phyloP scores from a whole-genome alignment of 768 basidiomycete species.

The Naganishia vishniacii region DNA sequence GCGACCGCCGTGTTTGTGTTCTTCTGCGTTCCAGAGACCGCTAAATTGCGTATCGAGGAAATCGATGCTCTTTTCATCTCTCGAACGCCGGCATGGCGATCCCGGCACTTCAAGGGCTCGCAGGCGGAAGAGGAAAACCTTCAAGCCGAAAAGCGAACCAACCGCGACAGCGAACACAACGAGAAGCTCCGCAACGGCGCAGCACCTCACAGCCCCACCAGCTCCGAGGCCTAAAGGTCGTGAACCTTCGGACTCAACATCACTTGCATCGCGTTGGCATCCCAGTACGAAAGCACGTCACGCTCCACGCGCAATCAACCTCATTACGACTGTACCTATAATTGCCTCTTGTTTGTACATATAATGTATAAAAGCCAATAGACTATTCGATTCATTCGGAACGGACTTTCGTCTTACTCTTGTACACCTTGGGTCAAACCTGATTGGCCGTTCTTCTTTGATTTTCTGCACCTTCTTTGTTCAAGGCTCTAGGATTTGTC shows the following conservation, averaged over 20 bases:
- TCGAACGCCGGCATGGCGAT: slow-evolving; percentile 40
- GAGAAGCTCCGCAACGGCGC: slow-evolving; percentile 15
- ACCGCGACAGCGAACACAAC: slow-evolving; percentile 13
- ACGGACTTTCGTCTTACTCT: too few species aligned
- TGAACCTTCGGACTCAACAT: neutral
- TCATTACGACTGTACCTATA: too few species aligned
- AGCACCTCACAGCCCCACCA: slow-evolving; percentile 16
- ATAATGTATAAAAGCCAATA: too few species aligned
- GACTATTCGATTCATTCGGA: too few species aligned
- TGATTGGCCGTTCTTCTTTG: too few species aligned
- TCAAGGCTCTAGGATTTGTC: too few species aligned
- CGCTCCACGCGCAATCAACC: too few species aligned
- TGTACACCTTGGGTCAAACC: too few species aligned
- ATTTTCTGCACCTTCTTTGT: too few species aligned
- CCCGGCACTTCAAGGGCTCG: slow-evolving; percentile 32
- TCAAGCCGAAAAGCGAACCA: slow-evolving; percentile 3
- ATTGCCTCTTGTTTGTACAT: too few species aligned
- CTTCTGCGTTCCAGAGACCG: slow-evolving; percentile 48
- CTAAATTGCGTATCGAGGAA: slow-evolving; percentile 45
- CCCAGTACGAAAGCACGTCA: neutral
- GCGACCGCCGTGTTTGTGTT: slow-evolving; percentile 41
- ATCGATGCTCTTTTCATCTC: slow-evolving; percentile 46
- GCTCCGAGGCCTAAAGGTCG: slow-evolving; percentile 2
- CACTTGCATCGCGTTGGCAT: slow-evolving; percentile 10
- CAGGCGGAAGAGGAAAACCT: slow-evolving; percentile 8